These are phyloP conservation scores for Arctium lappa DNA, from an alignment of 129 eudicot species.

Conservation along the genomic window DNA sequence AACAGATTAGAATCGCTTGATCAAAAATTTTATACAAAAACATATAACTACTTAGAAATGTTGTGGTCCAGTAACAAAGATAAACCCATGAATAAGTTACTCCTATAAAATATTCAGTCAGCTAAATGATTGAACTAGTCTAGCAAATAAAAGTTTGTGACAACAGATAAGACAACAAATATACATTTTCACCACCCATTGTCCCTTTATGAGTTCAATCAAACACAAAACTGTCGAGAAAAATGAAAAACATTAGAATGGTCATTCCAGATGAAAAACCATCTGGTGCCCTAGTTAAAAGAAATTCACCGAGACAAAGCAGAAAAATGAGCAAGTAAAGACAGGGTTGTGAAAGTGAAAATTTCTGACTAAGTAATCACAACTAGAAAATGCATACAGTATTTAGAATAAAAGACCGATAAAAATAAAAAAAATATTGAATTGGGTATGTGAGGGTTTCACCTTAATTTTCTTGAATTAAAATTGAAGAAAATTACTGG, in stretches of 20 bases:
- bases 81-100: no score
- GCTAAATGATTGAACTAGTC: no score
- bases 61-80: no score
- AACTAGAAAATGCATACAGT: constrained; percentile 42
- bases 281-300: neutral
- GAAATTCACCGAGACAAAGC: no score
- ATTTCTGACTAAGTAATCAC: neutral
- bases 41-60: no score
- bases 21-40: neutral
- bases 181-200: constrained; percentile 84
- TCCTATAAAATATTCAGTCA: no score
- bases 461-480: no score
- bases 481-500: no score
- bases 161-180: constrained; percentile 4
- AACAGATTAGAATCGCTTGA: neutral
- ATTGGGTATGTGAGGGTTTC: no score
- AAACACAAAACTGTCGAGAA: constrained; percentile 67
- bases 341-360: neutral
- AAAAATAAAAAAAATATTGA: no score
- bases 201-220: constrained; percentile 83
- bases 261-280: neutral
- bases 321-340: neutral
- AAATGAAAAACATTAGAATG: neutral
- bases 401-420: no score
- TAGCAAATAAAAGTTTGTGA: no score